Conservation (phyloP, 23 red algal genomes). For the Agarophyton chilense region DNA sequence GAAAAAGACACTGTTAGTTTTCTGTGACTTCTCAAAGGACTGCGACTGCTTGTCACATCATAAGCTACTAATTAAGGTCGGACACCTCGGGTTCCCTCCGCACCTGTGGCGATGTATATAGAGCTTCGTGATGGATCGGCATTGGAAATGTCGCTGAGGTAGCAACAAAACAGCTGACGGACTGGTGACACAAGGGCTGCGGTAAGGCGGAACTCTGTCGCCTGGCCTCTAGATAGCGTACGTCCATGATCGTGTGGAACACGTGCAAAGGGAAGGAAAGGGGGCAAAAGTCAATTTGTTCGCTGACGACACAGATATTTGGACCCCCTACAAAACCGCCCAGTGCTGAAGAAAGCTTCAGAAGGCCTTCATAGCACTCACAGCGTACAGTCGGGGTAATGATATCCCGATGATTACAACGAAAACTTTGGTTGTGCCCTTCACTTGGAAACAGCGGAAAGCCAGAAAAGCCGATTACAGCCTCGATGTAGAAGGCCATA, state of each 20-base stretch:
- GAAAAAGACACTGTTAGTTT: neutral
- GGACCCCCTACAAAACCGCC: neutral
- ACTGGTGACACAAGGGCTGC: neutral
- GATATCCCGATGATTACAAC: neutral
- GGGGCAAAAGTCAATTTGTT: neutral
- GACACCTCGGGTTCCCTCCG: neutral
- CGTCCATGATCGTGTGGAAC: neutral
- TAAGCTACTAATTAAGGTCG: neutral
- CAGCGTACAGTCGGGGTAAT: neutral
- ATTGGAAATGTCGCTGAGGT: neutral
- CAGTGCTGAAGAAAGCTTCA: neutral
- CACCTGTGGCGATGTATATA: neutral
- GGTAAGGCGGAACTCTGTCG: neutral
- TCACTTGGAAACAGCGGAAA: neutral
- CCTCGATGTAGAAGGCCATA: no score
- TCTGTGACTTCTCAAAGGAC: constrained; percentile 7
- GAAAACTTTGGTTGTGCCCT: neutral
- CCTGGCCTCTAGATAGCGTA: neutral
- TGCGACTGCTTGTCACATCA: neutral
- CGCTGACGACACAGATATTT: neutral
- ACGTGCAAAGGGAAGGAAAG: neutral
- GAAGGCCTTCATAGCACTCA: neutral
- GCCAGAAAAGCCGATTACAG: neutral
- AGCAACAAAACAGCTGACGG: neutral
- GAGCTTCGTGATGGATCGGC: neutral